Evolutionary conservation across 352 stramenopile genomes (phyloP).

Genomic region (Pythium brachiatum): DNA sequence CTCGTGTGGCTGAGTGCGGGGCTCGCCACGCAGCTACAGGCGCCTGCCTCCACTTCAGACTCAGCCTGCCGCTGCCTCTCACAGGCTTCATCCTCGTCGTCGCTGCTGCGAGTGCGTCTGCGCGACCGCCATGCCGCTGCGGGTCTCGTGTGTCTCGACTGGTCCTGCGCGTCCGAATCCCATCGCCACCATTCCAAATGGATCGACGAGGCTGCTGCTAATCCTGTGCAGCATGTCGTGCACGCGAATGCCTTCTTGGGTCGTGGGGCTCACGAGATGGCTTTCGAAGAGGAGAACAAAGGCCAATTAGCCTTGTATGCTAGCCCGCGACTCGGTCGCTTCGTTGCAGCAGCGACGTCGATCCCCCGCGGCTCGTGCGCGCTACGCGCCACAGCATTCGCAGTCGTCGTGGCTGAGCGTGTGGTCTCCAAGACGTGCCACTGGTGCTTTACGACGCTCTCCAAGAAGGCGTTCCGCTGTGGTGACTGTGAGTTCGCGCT

Average conservation of each 20-base stretch:
- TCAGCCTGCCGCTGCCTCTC: background rate
- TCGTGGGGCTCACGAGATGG: conserved; percentile 19
- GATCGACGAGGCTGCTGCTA: conserved; percentile 16
- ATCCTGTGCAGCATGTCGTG: background rate
- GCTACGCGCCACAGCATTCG: conserved; percentile 48
- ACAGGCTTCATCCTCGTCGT: conserved; percentile 2
- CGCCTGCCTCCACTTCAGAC: background rate
- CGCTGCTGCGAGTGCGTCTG: conserved; percentile 5
- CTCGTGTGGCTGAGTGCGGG: conserved; percentile 13
- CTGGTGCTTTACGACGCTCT: conserved; percentile 53
- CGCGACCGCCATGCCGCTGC: conserved; percentile 5
- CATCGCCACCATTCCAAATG: conserved; percentile 19
- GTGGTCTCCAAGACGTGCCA: conserved; percentile 37
- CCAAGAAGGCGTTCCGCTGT: conserved; percentile 50
- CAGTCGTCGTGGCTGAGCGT: conserved; percentile 40
- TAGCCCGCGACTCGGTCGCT: conserved; percentile 29
- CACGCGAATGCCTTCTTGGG: conserved; percentile 14
- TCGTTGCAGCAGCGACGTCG: conserved; percentile 27
- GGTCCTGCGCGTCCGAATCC: background rate
- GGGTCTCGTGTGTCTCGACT: conserved; percentile 16
- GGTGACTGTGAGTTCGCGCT: conserved; percentile 44
- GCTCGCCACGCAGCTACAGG: background rate
- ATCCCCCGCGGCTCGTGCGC: conserved; percentile 33
- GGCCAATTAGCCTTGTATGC: conserved; percentile 22
- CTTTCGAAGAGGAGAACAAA: conserved; percentile 25